Evolutionary conservation across 164 flowering plant species (phyloP).

Genomic region (Litsea cubeba): DNA sequence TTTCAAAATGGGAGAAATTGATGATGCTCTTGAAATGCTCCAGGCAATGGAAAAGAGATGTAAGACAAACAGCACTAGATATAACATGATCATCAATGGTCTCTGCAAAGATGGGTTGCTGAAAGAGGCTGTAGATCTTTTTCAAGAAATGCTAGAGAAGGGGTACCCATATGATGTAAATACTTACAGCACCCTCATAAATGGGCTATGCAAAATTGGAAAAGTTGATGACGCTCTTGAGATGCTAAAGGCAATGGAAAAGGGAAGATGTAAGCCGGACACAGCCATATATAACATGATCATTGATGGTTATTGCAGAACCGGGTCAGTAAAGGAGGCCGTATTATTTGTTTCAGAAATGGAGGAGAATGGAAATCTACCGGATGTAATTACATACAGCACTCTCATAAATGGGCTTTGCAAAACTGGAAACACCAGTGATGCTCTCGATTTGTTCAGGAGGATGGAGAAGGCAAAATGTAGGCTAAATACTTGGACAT

Average conservation of each 20-base stretch:
- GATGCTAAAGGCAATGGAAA: slow-evolving; percentile 29
- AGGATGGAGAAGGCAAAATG: slow-evolving; percentile 31
- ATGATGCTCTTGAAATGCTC: slow-evolving; percentile 5
- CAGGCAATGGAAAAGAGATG: slow-evolving; percentile 8
- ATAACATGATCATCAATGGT: slow-evolving; percentile 3
- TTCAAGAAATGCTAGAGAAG: slow-evolving; percentile 2
- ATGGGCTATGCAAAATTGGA: slow-evolving; percentile 10
- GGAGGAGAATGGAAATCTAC: slow-evolving; percentile 24
- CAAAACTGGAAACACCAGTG: slow-evolving; percentile 26
- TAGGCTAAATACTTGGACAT: slow-evolving; percentile 24
- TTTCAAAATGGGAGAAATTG: slow-evolving; percentile 8
- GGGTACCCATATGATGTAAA: slow-evolving; percentile 7
- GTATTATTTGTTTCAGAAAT: slow-evolving; percentile 27
- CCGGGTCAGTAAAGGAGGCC: slow-evolving; percentile 31
- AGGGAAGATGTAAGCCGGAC: slow-evolving; percentile 22
- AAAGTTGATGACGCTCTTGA: slow-evolving; percentile 27
- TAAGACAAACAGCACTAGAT: slow-evolving; percentile 1
- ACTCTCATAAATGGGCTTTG: slow-evolving; percentile 39
- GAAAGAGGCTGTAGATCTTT: slow-evolving; percentile 4
- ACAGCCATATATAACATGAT: slow-evolving; percentile 32
- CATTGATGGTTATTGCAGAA: slow-evolving; percentile 42
- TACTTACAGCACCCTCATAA: slow-evolving; percentile 10
- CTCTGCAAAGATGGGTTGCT: slow-evolving; percentile 9
- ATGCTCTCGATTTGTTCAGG: slow-evolving; percentile 32
- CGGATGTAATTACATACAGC: slow-evolving; percentile 35